phyloP scores from a whole-genome alignment of 352 stramenopile species.

The Hyphochytrium catenoides region DNA sequence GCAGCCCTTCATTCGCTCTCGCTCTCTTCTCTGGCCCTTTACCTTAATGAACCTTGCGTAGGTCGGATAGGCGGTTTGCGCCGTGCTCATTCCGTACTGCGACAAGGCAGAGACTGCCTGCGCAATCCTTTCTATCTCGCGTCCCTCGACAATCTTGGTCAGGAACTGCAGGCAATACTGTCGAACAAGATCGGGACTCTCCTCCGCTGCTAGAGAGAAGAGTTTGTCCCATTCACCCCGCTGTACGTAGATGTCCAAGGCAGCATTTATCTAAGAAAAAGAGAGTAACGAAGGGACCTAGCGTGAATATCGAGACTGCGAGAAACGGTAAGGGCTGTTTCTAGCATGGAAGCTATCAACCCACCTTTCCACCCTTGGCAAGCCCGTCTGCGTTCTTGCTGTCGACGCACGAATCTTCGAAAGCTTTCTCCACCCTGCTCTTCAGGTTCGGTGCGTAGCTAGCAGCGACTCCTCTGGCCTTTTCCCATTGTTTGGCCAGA shows the following conservation, averaged over 20 bases:
- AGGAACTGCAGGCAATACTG: conserved; percentile 21
- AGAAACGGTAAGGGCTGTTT: no score
- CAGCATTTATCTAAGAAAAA: conserved; percentile 17
- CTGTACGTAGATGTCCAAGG: conserved; percentile 72
- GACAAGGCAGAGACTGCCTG: no score
- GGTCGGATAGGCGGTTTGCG: no score
- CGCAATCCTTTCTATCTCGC: no score
- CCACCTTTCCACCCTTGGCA: no score
- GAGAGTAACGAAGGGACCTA: no score
- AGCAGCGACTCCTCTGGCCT: conserved; percentile 15
- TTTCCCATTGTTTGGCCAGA: conserved; percentile 15
- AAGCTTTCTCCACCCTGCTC: conserved; percentile 21
- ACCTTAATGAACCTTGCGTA: no score
- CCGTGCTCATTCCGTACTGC: no score
- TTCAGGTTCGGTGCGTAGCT: conserved; percentile 12
- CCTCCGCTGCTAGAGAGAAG: conserved; percentile 50
- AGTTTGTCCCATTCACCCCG: conserved; percentile 78
- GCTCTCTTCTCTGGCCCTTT: no score
- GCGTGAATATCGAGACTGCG: no score
- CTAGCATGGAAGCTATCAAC: no score
- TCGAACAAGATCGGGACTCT: conserved; percentile 29
- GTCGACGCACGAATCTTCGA: conserved; percentile 12
- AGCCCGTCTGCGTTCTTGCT: conserved; percentile 30
- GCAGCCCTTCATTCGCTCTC: no score
- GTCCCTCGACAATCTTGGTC: conserved; percentile 36